phyloP scores from a whole-genome alignment of 306 rosid genomes.

The Arachis stenosperma region DNA sequence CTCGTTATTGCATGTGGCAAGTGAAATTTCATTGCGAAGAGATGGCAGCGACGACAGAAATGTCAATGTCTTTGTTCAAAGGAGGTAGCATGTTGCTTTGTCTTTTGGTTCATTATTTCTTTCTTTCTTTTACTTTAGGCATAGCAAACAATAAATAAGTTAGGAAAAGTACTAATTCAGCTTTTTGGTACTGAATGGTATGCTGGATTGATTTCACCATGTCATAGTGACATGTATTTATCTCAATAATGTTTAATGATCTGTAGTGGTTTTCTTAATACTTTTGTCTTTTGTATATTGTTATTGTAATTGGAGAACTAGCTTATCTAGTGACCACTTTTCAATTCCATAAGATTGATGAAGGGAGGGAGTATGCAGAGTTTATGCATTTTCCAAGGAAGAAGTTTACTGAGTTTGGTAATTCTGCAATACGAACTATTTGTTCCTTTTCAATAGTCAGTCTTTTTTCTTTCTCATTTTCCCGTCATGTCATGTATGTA shows the following conservation, averaged over 20 bases:
- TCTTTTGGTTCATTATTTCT: conserved; percentile 29
- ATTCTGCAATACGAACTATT: conserved; percentile 24
- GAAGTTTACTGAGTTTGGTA: conserved; percentile 82
- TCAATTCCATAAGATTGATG: conserved; percentile 86
- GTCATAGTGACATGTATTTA: background rate
- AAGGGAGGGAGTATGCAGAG: conserved; percentile 80
- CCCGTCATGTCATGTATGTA: too few relatives aligned
- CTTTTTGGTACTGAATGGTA: conserved; percentile 72
- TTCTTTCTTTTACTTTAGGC: conserved; percentile 25
- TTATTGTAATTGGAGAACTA: too few relatives aligned
- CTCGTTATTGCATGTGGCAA: conserved; percentile 90
- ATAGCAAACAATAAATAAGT: conserved; percentile 1
- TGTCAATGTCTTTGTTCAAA: conserved; percentile 75
- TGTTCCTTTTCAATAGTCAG: background rate
- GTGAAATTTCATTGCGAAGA: conserved; percentile 75
- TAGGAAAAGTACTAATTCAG: background rate
- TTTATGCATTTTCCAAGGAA: conserved; percentile 87
- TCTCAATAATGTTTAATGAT: too few relatives aligned
- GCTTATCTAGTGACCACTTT: conserved; percentile 12
- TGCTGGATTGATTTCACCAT: conserved; percentile 29
- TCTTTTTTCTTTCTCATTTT: too few relatives aligned
- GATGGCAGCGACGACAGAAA: conserved; percentile 78
- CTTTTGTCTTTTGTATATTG: too few relatives aligned
- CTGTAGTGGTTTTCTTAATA: too few relatives aligned
- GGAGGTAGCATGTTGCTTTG: conserved; percentile 63